A percentile compares a stretch with the other conserved stretches of the same genome.
Conservation (phyloP, 768 basidiomycete species). For the Boletus rufocinnamomeus region DNA sequence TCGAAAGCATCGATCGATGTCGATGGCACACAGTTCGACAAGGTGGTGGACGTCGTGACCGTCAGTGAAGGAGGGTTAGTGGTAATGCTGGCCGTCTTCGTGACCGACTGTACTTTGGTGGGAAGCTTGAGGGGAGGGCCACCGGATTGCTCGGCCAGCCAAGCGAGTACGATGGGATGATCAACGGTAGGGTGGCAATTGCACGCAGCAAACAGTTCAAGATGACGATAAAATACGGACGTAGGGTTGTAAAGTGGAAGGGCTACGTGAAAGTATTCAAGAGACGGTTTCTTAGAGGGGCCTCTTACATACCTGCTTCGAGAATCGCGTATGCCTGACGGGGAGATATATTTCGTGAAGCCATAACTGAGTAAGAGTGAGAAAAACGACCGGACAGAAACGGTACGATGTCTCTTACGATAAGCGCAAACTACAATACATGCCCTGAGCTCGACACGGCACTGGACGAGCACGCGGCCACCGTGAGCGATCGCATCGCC, state of each 20-base stretch:
- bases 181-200: slow-evolving; percentile 39
- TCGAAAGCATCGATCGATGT: slow-evolving; percentile 25
- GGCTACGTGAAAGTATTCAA: slow-evolving; percentile 31
- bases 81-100: slow-evolving; percentile 4
- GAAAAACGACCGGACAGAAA: background rate
- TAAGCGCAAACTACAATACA: slow-evolving; percentile 56
- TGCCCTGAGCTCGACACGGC: slow-evolving; percentile 52
- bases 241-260: slow-evolving; percentile 59
- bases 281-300: background rate
- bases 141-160: slow-evolving; percentile 36
- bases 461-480: slow-evolving; percentile 57
- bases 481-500: slow-evolving; percentile 40
- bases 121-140: slow-evolving; percentile 11
- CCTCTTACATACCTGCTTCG: slow-evolving; percentile 41
- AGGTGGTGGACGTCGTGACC: slow-evolving; percentile 11
- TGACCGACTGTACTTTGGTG: slow-evolving; percentile 15
- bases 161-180: slow-evolving; percentile 43
- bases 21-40: slow-evolving; percentile 8
- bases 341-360: slow-evolving; percentile 37
- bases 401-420: slow-evolving; percentile 37
- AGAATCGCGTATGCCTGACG: slow-evolving; percentile 43
- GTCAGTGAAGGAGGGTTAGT: slow-evolving; percentile 15
- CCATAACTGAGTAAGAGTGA: slow-evolving; percentile 46
- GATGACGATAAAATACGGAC: slow-evolving; percentile 44
- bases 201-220: slow-evolving; percentile 50